Conservation (phyloP, 2,329 filamentous ascomycete genomes). For the Fusarium hostae region DNA sequence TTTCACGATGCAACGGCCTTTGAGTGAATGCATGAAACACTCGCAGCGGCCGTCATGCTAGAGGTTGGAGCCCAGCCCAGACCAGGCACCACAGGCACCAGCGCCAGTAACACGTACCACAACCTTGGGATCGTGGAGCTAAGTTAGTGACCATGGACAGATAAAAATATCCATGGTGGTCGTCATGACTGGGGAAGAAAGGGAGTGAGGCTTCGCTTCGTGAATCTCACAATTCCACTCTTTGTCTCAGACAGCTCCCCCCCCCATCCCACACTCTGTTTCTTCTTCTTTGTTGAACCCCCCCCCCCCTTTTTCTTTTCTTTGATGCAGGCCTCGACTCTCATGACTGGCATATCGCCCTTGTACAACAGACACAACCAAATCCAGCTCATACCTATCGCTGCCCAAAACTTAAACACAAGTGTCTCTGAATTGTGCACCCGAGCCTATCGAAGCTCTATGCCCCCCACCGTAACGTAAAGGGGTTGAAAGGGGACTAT, state of each 20-base stretch:
- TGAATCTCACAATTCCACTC: constrained; percentile 31
- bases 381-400: constrained; percentile 23
- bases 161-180: constrained; percentile 24
- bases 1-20: constrained; percentile 32
- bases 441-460: constrained; percentile 24
- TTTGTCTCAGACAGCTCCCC: constrained; percentile 17
- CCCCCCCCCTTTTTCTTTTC: constrained; percentile 13
- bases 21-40: constrained; percentile 38
- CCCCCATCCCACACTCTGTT: constrained; percentile 9
- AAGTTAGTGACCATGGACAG: constrained; percentile 1
- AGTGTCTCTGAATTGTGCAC: constrained; percentile 12
- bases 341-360: constrained; percentile 40
- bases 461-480: constrained; percentile 17
- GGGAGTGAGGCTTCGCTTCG: constrained; percentile 21
- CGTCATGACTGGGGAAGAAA: constrained; percentile 4
- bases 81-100: constrained; percentile 25
- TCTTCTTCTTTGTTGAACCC: constrained; percentile 15
- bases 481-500: constrained; percentile 15
- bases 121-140: constrained; percentile 32
- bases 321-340: constrained; percentile 14
- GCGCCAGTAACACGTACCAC: constrained; percentile 29
- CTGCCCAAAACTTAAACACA: constrained; percentile 29
- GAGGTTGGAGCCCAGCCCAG: background rate
- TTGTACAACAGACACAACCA: constrained; percentile 11
- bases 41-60: constrained; percentile 32